A percentile compares a stretch with the other conserved stretches of the same genome.
phyloP scores from a whole-genome alignment of 345 rosid species.

The Citrus trifoliata region DNA sequence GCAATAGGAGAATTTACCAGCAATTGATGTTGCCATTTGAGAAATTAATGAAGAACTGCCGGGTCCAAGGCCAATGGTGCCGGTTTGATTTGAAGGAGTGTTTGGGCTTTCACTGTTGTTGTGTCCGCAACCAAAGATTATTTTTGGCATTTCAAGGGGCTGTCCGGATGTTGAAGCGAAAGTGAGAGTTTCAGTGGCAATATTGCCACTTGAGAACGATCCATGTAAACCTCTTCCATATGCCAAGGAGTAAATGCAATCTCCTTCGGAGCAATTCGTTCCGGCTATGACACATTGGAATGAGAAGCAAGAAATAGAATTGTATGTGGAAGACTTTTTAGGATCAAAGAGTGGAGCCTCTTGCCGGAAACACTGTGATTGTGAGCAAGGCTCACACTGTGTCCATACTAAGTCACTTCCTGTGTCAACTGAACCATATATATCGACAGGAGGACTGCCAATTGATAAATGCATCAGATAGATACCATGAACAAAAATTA shows the following conservation, averaged over 20 bases:
- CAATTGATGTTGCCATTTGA: slow-evolving; percentile 39
- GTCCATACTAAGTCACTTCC: no score
- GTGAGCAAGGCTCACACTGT: no score
- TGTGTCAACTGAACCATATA: no score
- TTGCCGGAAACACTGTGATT: slow-evolving; percentile 27
- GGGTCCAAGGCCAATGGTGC: slow-evolving; percentile 54
- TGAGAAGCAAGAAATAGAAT: slow-evolving; percentile 28
- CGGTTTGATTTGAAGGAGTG: slow-evolving; percentile 30
- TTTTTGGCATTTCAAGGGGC: slow-evolving; percentile 27
- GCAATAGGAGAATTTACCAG: slow-evolving; percentile 60
- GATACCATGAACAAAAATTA: no score
- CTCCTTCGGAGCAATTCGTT: background rate
- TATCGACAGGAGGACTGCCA: no score
- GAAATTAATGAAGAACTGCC: slow-evolving; percentile 46
- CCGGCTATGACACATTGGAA: slow-evolving; percentile 7
- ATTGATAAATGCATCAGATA: no score
- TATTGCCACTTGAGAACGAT: slow-evolving; percentile 35
- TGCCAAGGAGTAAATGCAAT: slow-evolving; percentile 23
- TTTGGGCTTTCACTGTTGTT: slow-evolving; percentile 31
- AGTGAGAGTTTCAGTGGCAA: slow-evolving; percentile 41
- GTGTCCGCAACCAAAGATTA: slow-evolving; percentile 50
- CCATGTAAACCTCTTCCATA: slow-evolving; percentile 28
- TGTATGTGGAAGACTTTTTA: slow-evolving; percentile 35
- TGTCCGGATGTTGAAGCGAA: slow-evolving; percentile 8
- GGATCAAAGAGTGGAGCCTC: slow-evolving; percentile 33